A percentile compares a stretch with the other conserved stretches of the same genome.
Evolutionary conservation across 345 rosid genomes (phyloP).

Genomic region (Eucalyptus guilfoylei): DNA sequence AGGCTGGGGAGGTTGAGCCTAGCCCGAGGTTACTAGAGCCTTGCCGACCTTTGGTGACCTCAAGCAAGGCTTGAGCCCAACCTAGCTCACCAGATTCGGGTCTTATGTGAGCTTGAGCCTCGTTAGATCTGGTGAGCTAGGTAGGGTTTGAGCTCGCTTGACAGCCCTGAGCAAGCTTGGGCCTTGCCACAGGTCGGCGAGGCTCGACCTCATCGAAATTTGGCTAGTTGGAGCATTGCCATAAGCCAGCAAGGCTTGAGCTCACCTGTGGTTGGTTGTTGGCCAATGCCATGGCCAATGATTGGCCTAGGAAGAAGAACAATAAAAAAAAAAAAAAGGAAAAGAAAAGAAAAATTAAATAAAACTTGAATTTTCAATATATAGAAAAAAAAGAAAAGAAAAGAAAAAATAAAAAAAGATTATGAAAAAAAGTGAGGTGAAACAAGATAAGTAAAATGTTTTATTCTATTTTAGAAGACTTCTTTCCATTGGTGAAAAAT

Average conservation of each 20-base stretch:
- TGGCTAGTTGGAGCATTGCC: rapidly evolving
- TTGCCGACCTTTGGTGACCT: rapidly evolving
- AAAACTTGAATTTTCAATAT: no score
- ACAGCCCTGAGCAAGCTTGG: rapidly evolving
- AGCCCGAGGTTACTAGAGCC: no score
- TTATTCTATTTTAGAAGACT: no score
- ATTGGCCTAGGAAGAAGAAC: no score
- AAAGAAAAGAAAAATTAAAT: no score
- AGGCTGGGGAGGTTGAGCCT: rapidly evolving
- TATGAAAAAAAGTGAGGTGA: no score
- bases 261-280: rapidly evolving
- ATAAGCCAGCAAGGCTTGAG: rapidly evolving
- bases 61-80: rapidly evolving
- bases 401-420: rapidly evolving
- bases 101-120: rapidly evolving
- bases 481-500: no score
- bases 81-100: rapidly evolving
- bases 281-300: no score
- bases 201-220: rapidly evolving
- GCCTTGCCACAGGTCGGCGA: rapidly evolving
- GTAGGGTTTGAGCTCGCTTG: rapidly evolving
- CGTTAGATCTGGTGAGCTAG: rapidly evolving
- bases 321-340: no score
- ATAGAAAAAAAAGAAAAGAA: no score
- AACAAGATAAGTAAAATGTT: no score